Evolutionary conservation across 2,329 filamentous ascomycete genomes (phyloP).

Genomic region (Exophiala sp.): DNA sequence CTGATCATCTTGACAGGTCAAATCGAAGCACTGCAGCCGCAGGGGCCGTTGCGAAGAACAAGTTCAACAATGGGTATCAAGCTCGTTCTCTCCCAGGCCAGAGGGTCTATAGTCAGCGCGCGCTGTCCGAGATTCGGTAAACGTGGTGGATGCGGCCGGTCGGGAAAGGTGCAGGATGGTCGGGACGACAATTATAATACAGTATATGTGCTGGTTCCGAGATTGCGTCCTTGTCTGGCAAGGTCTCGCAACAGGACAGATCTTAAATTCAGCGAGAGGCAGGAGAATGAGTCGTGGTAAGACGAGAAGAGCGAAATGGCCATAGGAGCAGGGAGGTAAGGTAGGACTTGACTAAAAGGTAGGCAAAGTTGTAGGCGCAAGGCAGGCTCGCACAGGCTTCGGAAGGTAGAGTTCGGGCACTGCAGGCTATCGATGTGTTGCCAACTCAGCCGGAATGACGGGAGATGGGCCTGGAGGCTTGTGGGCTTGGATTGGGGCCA

Average conservation of each 20-base stretch:
- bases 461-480: background rate
- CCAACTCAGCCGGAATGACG: slow-evolving; percentile 8
- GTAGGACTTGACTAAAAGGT: background rate
- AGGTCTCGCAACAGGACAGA: background rate
- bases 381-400: background rate
- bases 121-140: background rate
- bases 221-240: background rate
- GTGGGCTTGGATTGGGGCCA: too few relatives aligned
- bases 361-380: background rate
- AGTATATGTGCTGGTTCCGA: background rate
- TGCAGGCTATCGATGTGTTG: slow-evolving; percentile 1
- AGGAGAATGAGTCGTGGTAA: background rate
- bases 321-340: slow-evolving; percentile 1
- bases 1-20: slow-evolving; percentile 25
- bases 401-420: slow-evolving; percentile 1
- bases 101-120: background rate
- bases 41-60: background rate
- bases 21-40: background rate
- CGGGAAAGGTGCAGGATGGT: background rate
- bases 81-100: background rate
- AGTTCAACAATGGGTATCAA: background rate
- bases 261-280: background rate
- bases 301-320: slow-evolving; percentile 1
- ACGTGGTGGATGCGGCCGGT: background rate
- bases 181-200: background rate